Percentiles rank a stretch among this genome's conserved stretches.
phyloP scores from a whole-genome alignment of 73 alveolate species.

The Uronychia binucleata region DNA sequence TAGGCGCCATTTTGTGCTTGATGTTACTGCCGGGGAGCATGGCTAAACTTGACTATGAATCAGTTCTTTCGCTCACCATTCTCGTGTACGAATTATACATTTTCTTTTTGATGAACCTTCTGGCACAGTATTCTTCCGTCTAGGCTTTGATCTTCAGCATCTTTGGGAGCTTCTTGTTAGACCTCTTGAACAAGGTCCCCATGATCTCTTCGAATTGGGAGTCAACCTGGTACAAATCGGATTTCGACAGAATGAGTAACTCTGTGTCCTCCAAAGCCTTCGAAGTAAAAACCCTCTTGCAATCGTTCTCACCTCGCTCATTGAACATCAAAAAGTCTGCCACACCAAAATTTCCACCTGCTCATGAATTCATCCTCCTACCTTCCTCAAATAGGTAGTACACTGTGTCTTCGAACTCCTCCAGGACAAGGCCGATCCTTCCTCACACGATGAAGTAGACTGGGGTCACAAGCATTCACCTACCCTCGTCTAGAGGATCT shows the following conservation, averaged over 20 bases:
- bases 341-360: constrained; percentile 45
- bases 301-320: constrained; percentile 13
- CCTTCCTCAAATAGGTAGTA: constrained; percentile 33
- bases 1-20: not conserved
- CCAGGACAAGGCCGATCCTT: constrained; percentile 22
- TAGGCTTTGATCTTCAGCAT: constrained; percentile 14
- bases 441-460: constrained; percentile 85
- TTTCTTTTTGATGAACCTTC: not conserved
- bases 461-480: constrained; percentile 73
- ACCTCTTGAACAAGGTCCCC: constrained; percentile 17
- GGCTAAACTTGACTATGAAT: not conserved
- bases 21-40: not conserved
- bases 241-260: not conserved
- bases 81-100: not conserved
- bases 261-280: constrained; percentile 28
- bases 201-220: constrained; percentile 37
- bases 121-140: not conserved
- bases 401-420: constrained; percentile 6
- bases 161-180: constrained; percentile 24
- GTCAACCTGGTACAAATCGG: constrained; percentile 11
- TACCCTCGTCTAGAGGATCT: constrained; percentile 84
- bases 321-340: constrained; percentile 38
- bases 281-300: constrained; percentile 35
- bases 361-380: not conserved
- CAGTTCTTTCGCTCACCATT: not conserved